Conservation (phyloP, 2,329 filamentous ascomycete species). For the Pseudofabraea citricarpa region DNA sequence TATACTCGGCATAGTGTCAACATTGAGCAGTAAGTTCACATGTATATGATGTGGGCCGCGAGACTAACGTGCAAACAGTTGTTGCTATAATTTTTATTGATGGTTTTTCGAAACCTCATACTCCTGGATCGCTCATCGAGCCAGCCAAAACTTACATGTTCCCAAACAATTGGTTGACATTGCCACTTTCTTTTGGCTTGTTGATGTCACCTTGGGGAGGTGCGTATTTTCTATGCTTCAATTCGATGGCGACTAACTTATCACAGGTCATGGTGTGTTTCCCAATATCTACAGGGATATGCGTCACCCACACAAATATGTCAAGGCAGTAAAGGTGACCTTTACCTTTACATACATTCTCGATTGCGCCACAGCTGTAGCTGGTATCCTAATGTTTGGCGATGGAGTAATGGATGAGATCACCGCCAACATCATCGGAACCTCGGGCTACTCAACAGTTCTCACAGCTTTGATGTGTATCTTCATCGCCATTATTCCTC, state of each 20-base stretch:
- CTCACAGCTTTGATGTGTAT: slow-evolving; percentile 77
- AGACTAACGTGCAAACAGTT: slow-evolving; percentile 48
- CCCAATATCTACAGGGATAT: slow-evolving; percentile 80
- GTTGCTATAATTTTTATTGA: slow-evolving; percentile 79
- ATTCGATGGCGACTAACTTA: not conserved
- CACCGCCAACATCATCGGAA: slow-evolving; percentile 81
- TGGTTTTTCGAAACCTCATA: slow-evolving; percentile 74
- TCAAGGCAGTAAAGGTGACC: slow-evolving; percentile 68
- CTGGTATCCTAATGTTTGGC: slow-evolving; percentile 92
- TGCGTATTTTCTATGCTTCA: slow-evolving; percentile 10
- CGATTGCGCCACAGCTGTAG: slow-evolving; percentile 75
- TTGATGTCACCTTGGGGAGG: slow-evolving; percentile 80
- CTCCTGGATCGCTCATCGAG: slow-evolving; percentile 77
- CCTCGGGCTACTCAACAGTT: slow-evolving; percentile 65
- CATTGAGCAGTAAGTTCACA: slow-evolving; percentile 71
- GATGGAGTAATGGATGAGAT: slow-evolving; percentile 83
- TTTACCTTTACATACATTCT: slow-evolving; percentile 85
- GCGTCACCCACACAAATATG: slow-evolving; percentile 67
- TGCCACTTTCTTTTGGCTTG: slow-evolving; percentile 85
- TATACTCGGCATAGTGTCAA: slow-evolving; percentile 86
- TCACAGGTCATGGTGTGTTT: slow-evolving; percentile 58
- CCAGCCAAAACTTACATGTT: slow-evolving; percentile 78
- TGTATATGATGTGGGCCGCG: slow-evolving; percentile 2
- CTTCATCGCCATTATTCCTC: slow-evolving; percentile 86
- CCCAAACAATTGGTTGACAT: slow-evolving; percentile 75